Evolutionary conservation across 148 eudicot species (phyloP), one percentile per base, ranked within the genome.

Genomic region (Mesembryanthemum crystallinum): DNA sequence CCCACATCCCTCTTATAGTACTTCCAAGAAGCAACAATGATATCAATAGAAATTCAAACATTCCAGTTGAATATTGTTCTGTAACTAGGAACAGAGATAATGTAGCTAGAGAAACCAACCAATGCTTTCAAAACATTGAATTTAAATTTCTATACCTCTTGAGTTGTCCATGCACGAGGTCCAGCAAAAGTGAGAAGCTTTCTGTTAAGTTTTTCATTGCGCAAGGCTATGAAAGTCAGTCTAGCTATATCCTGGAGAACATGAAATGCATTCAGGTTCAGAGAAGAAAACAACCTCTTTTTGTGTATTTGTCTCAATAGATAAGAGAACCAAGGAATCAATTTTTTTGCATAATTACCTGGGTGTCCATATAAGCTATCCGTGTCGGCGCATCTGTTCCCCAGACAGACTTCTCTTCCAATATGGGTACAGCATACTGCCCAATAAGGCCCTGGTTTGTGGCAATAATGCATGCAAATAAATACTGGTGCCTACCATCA

Each of bases 111-210:
- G n/a, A 1, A n/a, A n/a, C 20, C 13, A 52, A 57, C 32, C 21
- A 28, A 75, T 20, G 75, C 3, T 37, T 24, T 61, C 8, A 24
- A 75, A 64, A 47, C 63, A 71, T 9, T 39, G 9, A 39, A 39
- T 39, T 39, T 9, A 0, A 39, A 33, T 17, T 17, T 86, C n/a
- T n/a, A n/a, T n/a, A 95, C 99, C 97, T 95, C 99, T 81, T 92
- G 99, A 47, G 96, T 89, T 43, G 99, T 95, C 99, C 99, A 95
- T 65, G 99, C 99, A 78, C 99, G 99, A 89, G 99, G 99, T 64
- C 99, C 99, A 78, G 99, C 97, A 88, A 95, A 92, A 14, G 99
- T 95, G 75, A 95, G 92, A 80, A 89, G 94, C 85, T 89, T 95
- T 69, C 94, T 91, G 30, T 80, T 88, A 61, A 89, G 75, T 8